Evolutionary conservation across 1,284 basidiomycete species (phyloP), one percentile per base, ranked within the genome.

Genomic region (Prillingera fragicola): DNA sequence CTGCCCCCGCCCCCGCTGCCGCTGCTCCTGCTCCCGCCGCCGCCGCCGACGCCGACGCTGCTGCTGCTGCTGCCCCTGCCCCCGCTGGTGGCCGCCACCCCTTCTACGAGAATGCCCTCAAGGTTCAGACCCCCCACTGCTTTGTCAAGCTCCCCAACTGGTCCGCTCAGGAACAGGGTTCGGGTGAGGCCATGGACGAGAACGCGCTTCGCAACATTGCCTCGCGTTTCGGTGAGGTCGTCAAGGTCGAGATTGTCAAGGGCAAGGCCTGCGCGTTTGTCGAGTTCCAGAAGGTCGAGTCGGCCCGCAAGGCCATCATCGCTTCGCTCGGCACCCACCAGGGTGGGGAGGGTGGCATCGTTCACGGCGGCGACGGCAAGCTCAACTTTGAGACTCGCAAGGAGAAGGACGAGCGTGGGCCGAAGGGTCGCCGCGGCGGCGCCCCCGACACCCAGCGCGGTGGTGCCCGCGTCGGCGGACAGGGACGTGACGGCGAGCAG

Each of bases 261-360:
- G 65, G 63, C 65, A 94, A 90, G 71, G 88, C 87, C 0, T 96
- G 91, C 65, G 94, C 92, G 1, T 97, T 97, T 77, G 78, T 92
- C 60, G 92, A 97, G 70, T 98, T 94, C 73, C 71, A 69, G 27
- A 75, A 74, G 8, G 72, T 91, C 50, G 90, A 95, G 4, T 74
- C 80, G 21, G 94, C 94, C 13, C 80, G 82, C 56, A 81, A 83
- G 45, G 94, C 94, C 3, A 92, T 97, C 58, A 73, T 79, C 19
- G 78, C 83, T 4, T 85, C 82, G 29, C 70, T 91, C 38, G 76
- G 79, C 2, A 63, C 71, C 26, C 55, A 65, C 33, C 80, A 82
- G 52, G 89, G 88, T 48, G 90, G 88, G 24, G 87, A 92, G 62
- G 89, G 88, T 44, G 88, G 87, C n/a, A 78, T 96, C 48, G 73